Evolutionary conservation across 192 early-diverging fungal species (phyloP), one percentile per base, ranked within the genome.

Genomic region (Paraglomus occultum): DNA sequence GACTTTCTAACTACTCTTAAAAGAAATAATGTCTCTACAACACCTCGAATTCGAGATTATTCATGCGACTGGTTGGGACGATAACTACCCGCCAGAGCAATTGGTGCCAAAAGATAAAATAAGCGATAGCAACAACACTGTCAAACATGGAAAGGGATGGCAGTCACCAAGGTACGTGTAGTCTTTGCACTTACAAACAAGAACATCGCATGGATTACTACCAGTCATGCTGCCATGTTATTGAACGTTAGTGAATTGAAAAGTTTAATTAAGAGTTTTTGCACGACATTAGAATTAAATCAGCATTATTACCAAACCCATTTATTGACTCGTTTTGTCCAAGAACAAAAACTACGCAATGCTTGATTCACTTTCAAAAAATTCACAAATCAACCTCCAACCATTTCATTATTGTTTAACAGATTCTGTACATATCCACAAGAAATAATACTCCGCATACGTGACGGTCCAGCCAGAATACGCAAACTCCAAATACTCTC

Each of bases 351-450:
- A 23, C 15, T 15, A 15, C 39, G 38, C 31, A 84, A 14, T 44
- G 73, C 67, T 8, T 73, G 64, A 67, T 68, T 53, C 10, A 51
- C 3, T 51, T 20, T 3, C 18, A 51, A 12, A 49, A 64, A 23
- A n/a, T n/a, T 62, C 51, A 67, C 49, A 20, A 53, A 10, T 20
- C 18, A 51, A 51, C 1, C 51, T 15, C 39, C 31, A 31, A 31
- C 31, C 3, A 31, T 18, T 64, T 0, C 20, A n/a, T 12, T 22
- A 2, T 9, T 11, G 15, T 0, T 49, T n/a, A 38, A 67, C 61
- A 91, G 89, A 64, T 85, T 87, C 70, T 89, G 90, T 68, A 71
- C 67, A 43, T 93, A 84, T 59, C 91, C 91, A 17, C 91, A 93
- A 75, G 77, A 79, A 53, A 69, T 93, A 8, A 82, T 89, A 43